These are phyloP conservation scores for Fomitopsis pulvina DNA, from an alignment of 768 basidiomycete species.

Conservation along the genomic window DNA sequence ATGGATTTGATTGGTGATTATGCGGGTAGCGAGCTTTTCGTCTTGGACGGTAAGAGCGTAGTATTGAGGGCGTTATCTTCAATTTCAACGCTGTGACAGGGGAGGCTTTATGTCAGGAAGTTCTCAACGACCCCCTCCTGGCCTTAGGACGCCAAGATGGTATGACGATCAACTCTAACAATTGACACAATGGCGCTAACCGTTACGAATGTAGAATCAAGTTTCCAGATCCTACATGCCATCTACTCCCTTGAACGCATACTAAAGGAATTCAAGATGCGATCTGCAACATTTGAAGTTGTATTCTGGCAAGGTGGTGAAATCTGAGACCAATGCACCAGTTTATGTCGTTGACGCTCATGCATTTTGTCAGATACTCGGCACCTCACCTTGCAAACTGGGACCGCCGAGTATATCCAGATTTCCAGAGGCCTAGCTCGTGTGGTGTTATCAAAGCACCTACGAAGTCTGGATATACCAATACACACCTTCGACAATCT, in stretches of 20 bases:
- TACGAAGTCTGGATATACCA: conserved; percentile 32
- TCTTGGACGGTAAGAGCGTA: conserved; percentile 48
- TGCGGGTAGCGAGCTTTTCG: conserved; percentile 58
- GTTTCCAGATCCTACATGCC: conserved; percentile 63
- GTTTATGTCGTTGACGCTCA: not conserved
- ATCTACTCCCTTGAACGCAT: conserved; percentile 45
- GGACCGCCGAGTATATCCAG: conserved; percentile 26
- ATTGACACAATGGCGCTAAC: too few species aligned
- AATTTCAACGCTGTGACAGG: conserved; percentile 29
- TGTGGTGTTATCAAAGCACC: conserved; percentile 42
- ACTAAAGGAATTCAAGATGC: conserved; percentile 39
- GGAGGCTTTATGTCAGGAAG: conserved; percentile 51
- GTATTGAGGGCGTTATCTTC: not conserved
- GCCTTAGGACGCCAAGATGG: conserved; percentile 45
- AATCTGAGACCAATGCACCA: not conserved
- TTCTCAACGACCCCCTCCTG: conserved; percentile 56
- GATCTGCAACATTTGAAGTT: conserved; percentile 53
- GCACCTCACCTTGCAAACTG: conserved; percentile 36
- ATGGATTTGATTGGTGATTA: conserved; percentile 73
- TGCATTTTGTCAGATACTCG: conserved; percentile 33
- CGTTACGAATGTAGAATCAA: conserved; percentile 31
- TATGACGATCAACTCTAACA: conserved; percentile 15
- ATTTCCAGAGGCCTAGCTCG: conserved; percentile 49
- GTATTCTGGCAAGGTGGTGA: conserved; percentile 54
- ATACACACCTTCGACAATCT: conserved; percentile 42